A percentile compares a stretch with the other conserved stretches of the same genome.
These are phyloP conservation scores for Fusarium decemcellulare DNA, from an alignment of 2,329 filamentous ascomycete species.

Conservation along the genomic window DNA sequence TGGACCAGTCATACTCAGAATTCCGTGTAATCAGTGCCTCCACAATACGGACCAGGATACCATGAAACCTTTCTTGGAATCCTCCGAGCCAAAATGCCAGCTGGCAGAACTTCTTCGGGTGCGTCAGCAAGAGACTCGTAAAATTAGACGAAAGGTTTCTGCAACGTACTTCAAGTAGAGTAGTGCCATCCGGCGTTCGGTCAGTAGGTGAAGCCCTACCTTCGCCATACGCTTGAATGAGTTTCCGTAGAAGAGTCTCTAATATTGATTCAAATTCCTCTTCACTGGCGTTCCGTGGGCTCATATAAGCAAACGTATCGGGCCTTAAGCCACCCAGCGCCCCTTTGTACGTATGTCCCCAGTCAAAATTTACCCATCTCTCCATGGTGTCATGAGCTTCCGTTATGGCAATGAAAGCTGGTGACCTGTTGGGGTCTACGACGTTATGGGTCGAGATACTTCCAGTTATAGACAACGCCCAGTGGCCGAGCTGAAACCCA, in stretches of 20 bases:
- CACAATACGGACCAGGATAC: neutral
- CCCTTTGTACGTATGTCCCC: neutral
- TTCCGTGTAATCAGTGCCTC: neutral
- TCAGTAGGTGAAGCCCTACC: slow-evolving; percentile 3
- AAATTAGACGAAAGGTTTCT: neutral
- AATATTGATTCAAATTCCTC: neutral
- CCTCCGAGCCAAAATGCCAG: fast-evolving
- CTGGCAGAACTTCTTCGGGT: neutral
- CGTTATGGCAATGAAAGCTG: neutral
- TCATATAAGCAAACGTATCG: too few relatives aligned
- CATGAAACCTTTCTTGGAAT: neutral
- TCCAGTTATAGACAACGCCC: neutral
- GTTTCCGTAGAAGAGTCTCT: neutral
- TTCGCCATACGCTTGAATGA: neutral
- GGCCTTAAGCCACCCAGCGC: too few relatives aligned
- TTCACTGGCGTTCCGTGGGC: neutral
- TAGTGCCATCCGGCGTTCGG: neutral
- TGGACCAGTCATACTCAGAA: neutral
- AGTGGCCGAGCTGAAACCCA: slow-evolving; percentile 3
- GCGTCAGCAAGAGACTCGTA: neutral
- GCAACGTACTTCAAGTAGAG: neutral
- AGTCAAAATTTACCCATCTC: too few relatives aligned
- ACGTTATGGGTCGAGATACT: slow-evolving; percentile 4
- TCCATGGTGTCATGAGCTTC: neutral
- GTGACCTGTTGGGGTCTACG: neutral